Percentiles rank a stretch among this genome's conserved stretches.
Conservation (phyloP, 73 alveolate species). For the Blepharisma japonicum region DNA sequence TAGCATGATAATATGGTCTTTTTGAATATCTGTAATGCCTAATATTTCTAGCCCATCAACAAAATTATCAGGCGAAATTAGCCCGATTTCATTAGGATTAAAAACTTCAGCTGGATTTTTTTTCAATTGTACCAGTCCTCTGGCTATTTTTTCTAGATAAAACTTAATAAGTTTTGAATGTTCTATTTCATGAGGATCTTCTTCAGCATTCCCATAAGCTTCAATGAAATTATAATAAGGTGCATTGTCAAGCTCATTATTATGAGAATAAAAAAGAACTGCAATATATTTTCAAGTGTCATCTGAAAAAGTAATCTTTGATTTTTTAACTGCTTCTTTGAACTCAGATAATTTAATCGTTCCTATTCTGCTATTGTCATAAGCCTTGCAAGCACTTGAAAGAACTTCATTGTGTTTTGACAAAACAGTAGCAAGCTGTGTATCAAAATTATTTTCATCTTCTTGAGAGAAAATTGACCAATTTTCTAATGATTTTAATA, state of each 20-base stretch:
- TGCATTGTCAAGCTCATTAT: constrained; percentile 11
- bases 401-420: neutral
- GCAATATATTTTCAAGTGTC: neutral
- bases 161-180: neutral
- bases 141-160: constrained; percentile 1
- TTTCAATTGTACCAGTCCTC: neutral
- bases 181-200: neutral
- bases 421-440: constrained; percentile 3
- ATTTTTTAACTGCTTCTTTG: neutral
- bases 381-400: neutral
- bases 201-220: constrained; percentile 22
- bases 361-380: neutral
- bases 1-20: neutral
- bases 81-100: neutral
- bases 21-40: neutral
- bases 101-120: neutral
- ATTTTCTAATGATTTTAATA: neutral
- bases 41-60: neutral
- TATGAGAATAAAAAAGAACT: constrained; percentile 19
- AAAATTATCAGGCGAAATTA: constrained; percentile 12
- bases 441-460: constrained; percentile 28
- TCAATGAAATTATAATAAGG: constrained; percentile 17
- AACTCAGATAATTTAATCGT: neutral
- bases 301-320: too few species aligned
- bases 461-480: constrained; percentile 26